These are phyloP conservation scores for Fusarium tanahbumbuense DNA, from an alignment of 2,329 filamentous ascomycete species.

Conservation along the genomic window DNA sequence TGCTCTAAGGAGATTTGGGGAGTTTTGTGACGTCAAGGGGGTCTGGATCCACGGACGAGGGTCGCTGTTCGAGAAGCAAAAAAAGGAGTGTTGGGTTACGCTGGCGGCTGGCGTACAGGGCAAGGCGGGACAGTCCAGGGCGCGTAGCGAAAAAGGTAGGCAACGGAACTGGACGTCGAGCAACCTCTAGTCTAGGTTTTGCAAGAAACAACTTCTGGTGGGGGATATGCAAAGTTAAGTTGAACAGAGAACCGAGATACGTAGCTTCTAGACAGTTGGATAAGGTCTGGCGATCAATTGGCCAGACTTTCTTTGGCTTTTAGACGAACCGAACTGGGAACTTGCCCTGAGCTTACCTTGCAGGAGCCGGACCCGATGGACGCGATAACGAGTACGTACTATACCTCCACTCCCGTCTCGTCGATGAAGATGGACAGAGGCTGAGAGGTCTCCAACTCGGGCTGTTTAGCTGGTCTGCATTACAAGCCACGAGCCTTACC, in stretches of 20 bases:
- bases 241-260: conserved; percentile 13
- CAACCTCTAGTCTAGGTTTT: not conserved
- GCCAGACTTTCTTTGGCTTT: conserved; percentile 23
- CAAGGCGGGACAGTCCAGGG: not conserved
- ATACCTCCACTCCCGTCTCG: conserved; percentile 21
- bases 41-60: conserved; percentile 27
- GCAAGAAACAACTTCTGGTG: conserved; percentile 10
- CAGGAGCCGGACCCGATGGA: not conserved
- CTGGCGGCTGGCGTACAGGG: conserved; percentile 24
- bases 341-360: conserved; percentile 11
- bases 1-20: conserved; percentile 33
- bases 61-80: conserved; percentile 8
- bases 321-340: conserved; percentile 12
- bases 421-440: not conserved
- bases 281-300: conserved; percentile 22
- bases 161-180: not conserved
- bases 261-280: conserved; percentile 27
- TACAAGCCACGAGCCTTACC: conserved; percentile 38
- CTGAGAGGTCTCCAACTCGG: conserved; percentile 18
- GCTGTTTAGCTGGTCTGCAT: not conserved
- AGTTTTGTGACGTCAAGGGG: conserved; percentile 46
- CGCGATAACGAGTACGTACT: conserved; percentile 39
- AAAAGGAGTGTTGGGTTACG: conserved; percentile 28
- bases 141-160: conserved; percentile 13
- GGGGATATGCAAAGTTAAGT: conserved; percentile 24